These are phyloP conservation scores for Silene latifolia DNA, from an alignment of 148 eudicot genomes.

Conservation along the genomic window DNA sequence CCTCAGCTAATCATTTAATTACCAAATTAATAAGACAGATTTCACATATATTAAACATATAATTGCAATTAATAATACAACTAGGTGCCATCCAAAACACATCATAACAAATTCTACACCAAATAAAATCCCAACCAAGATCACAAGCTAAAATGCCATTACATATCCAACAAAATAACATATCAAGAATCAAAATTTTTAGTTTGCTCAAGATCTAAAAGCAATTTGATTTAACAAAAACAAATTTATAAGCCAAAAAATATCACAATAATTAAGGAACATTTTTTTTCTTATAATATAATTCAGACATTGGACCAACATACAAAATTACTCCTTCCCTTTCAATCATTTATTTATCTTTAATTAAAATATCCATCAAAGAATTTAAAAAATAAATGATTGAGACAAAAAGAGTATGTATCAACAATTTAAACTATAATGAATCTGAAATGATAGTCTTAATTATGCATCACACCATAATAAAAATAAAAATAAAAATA, in stretches of 20 bases:
- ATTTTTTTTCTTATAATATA: no score
- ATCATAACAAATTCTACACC: slow-evolving; percentile 1
- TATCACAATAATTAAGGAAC: no score
- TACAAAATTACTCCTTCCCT: no score
- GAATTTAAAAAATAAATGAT: no score
- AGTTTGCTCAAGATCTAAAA: not conserved
- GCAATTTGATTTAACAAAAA: not conserved
- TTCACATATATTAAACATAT: not conserved
- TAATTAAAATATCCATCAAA: no score
- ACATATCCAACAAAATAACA: slow-evolving; percentile 3
- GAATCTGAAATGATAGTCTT: slow-evolving; percentile 4
- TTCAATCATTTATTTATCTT: no score
- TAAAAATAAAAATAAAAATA: slow-evolving; percentile 3
- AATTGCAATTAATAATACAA: slow-evolving; percentile 16
- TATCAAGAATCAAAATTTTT: slow-evolving; percentile 2
- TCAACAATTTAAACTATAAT: not conserved
- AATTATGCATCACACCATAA: not conserved
- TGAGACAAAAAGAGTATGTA: not conserved
- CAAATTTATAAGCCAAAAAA: no score
- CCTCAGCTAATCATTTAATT: slow-evolving; percentile 20
- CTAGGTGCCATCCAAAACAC: slow-evolving; percentile 11
- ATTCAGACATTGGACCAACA: no score
- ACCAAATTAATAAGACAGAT: not conserved
- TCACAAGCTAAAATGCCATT: slow-evolving; percentile 16
- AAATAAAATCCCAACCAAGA: not conserved